Conservation (phyloP, 2,329 filamentous ascomycete genomes). For the Trichoderma sp. region DNA sequence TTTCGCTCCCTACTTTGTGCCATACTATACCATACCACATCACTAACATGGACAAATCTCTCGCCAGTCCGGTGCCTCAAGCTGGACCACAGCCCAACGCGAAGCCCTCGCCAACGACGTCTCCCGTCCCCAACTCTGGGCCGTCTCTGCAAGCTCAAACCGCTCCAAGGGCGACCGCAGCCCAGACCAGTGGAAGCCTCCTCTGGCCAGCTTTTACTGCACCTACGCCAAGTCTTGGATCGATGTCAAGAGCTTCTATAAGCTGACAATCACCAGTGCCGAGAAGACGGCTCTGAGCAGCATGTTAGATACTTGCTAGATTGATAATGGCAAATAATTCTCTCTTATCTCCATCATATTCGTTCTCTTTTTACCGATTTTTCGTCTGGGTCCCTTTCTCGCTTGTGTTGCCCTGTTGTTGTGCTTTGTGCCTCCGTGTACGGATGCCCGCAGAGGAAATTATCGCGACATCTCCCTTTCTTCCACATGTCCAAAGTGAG, state of each 20-base stretch:
- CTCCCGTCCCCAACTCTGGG: conserved; percentile 70
- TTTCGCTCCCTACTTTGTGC: not conserved
- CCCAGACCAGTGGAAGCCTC: conserved; percentile 75
- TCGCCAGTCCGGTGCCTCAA: conserved; percentile 62
- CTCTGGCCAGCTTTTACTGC: conserved; percentile 68
- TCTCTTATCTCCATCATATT: not conserved
- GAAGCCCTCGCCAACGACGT: conserved; percentile 76
- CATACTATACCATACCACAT: not conserved
- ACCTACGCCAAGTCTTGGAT: conserved; percentile 76
- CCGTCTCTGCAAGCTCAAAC: conserved; percentile 77
- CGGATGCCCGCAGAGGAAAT: not conserved
- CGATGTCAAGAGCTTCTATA: conserved; percentile 72
- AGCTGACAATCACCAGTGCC: conserved; percentile 64
- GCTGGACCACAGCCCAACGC: conserved; percentile 68
- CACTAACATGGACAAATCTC: not conserved
- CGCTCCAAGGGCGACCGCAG: conserved; percentile 68
- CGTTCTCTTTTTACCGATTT: not conserved
- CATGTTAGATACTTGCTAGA: conserved; percentile 36
- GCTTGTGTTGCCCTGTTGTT: not conserved
- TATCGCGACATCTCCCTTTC: not conserved
- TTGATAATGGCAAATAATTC: not conserved
- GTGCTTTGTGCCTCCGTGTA: not conserved
- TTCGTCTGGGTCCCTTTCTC: not conserved
- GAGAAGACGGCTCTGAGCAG: conserved; percentile 67
- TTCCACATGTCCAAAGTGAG: not conserved